Evolutionary conservation across 495 filamentous ascomycete species (phyloP), one percentile per base, ranked within the genome.

Genomic region (Amorphotheca resinae): DNA sequence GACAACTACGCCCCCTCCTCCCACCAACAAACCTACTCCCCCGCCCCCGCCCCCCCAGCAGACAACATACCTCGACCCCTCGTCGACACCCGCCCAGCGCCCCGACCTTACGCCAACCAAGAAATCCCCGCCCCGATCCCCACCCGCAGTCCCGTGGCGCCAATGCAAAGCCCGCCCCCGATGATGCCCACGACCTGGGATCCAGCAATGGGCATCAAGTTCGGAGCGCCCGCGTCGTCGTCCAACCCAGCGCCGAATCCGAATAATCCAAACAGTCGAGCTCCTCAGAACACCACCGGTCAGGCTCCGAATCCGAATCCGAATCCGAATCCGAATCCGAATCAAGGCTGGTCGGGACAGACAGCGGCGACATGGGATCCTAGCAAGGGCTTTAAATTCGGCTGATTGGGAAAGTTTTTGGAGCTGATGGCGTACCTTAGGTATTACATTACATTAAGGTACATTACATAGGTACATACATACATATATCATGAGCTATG

Each of bases 191-290:
- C 67, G 2, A 74, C 84, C 46, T 91, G 85, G 85, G 74, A 74
- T 30, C 84, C 84, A 0, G 79, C 84, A 4, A 76, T 82, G 65
- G 82, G 82, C 0, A 87, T 91, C 46, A 79, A 79, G 15, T 93
- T 89, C 56, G 70, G 70, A 5, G 63, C 43, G 36, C 36, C 41
- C 32, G 52, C 40, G 47, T 6, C 15, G 9, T 22, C 16, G 20
- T 7, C 9, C 25, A 38, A 22, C 22, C 14, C 3, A 31, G 22
- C 21, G 31, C 31, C 31, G 6, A 21, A 38, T n/a, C n/a, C n/a
- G n/a, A n/a, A n/a, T n/a, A n/a, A n/a, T n/a, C n/a, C n/a, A n/a
- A n/a, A n/a, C n/a, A n/a, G n/a, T n/a, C n/a, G n/a, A n/a, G n/a
- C n/a, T n/a, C n/a, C n/a, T 9, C 14, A 42, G 9, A 41, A 15